Evolutionary conservation across 345 rosid species (phyloP), one percentile per base, ranked within the genome.

Genomic region (Rhodomyrtus tomentosa): DNA sequence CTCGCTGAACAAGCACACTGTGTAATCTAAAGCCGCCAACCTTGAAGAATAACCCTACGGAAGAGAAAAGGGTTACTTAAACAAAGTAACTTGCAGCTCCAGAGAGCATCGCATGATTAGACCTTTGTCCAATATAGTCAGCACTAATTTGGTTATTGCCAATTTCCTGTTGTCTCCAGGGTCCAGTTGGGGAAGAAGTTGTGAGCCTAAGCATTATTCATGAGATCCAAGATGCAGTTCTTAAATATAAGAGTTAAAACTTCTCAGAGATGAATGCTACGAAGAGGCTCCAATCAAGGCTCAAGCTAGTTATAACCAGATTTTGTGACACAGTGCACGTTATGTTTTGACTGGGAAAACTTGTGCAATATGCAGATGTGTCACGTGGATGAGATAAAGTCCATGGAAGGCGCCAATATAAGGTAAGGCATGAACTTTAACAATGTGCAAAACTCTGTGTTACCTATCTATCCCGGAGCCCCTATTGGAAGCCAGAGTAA

Each of bases 21-120:
- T 91, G 88, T 96, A 96, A 89, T 96, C 99, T 90, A 96, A 85
- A 87, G 99, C 99, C 25, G 99, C 99, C 92, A 96, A 87, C 91
- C 98, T 93, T 9, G 99, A 95, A 74, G 98, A 95, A 84, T 94
- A 93, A 16, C 91, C 97, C 99, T 96, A 87, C 56, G 55, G 87
- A 81, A 42, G 86, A 50, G 84, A 80, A 74, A 40, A 29, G n/a
- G 32, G 27, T 10, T 25, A 27, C 32, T 42, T 42, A 36, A 68
- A 68, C 45, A 68, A 32, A 0, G 6, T 68, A 68, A 68, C 76
- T 85, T 20, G 42, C 55, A 82, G 76, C 42, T 40, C 12, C 50
- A 6, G 32, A 50, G 25, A 59, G 79, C 15, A 80, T n/a, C 22
- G 27, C 45, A 74, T 5, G 9, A 51, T 48, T 59, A 72, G 42